Evolutionary conservation across 2,329 filamentous ascomycete genomes (phyloP), one percentile per base, ranked within the genome.

Genomic region (Hypoxylon sp.): DNA sequence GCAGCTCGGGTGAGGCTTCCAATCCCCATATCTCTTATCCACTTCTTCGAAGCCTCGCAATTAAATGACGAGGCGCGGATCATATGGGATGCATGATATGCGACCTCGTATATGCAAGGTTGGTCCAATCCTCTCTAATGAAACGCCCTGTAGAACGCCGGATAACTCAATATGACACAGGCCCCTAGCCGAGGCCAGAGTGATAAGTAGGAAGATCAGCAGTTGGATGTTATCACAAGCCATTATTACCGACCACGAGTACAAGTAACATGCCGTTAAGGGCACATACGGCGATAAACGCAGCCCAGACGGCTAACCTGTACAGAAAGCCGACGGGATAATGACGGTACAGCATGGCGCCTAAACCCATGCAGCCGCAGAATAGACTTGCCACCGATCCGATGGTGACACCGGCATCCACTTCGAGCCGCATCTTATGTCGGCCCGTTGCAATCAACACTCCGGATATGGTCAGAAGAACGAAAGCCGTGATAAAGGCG

Each of bases 351-450:
- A 90, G 76, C 69, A 87, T 85, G 76, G 87, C 84, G 35, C 86
- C 88, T 6, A 93, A 82, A 0, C 85, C 91, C 11, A 86, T 82
- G 51, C 89, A 87, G 0, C 88, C 88, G 73, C 89, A 89, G 66
- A 89, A 84, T 44, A 94, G 77, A 69, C 90, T 92, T 31, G 87
- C 83, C 32, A 92, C 84, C 15, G 91, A 89, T 8, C 91, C 92
- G 44, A 93, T 83, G 0, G 92, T 84, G 1, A 92, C 91, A 7
- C 90, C 92, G 0, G 87, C 88, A 73, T 94, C 91, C 2, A 95
- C 92, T 77, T 93, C 89, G n/a, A 89, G 84, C 3, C 87, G 84
- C 71, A 91, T 84, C 77, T 87, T 91, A 75, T 89, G 90, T 51
- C 87, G 85, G 7, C 92, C 92, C 0, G 92, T 92, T 13, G 83